These are phyloP conservation scores for Didymosphaeria variabile DNA, from an alignment of 2,329 filamentous ascomycete species.

Conservation along the genomic window DNA sequence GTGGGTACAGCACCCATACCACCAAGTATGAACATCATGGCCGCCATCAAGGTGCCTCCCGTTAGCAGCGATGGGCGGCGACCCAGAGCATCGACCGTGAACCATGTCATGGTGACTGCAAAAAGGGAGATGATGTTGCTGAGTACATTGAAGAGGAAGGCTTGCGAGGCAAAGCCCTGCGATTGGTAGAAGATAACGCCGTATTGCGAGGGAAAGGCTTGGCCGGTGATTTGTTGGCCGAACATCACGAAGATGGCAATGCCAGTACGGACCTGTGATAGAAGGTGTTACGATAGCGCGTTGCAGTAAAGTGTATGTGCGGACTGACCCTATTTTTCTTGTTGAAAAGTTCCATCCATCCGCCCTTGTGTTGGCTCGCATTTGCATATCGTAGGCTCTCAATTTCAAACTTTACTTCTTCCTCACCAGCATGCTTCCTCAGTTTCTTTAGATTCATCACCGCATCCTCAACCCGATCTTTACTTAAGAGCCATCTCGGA, in stretches of 20 bases:
- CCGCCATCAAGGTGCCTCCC: neutral
- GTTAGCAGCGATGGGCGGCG: neutral
- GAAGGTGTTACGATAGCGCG: neutral
- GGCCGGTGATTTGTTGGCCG: slow-evolving; percentile 5
- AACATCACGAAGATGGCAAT: slow-evolving; percentile 6
- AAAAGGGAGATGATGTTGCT: neutral
- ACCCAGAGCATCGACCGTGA: neutral
- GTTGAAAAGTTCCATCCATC: neutral
- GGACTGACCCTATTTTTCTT: neutral
- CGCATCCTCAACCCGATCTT: neutral
- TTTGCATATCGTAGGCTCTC: neutral
- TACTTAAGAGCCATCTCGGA: neutral
- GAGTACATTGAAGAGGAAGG: slow-evolving; percentile 4
- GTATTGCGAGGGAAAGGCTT: slow-evolving; percentile 2
- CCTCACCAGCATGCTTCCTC: neutral
- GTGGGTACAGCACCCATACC: neutral
- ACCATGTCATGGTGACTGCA: neutral
- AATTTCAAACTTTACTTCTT: neutral
- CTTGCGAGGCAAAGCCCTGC: neutral
- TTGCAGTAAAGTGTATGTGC: neutral
- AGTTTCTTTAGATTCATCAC: slow-evolving; percentile 1
- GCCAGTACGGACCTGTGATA: neutral
- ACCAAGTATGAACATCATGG: neutral
- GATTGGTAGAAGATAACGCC: slow-evolving; percentile 6
- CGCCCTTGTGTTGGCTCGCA: neutral